A percentile compares a stretch with the other conserved stretches of the same genome.
Conservation (phyloP, 2,329 filamentous ascomycete genomes). For the Aspergillus fischeri region DNA sequence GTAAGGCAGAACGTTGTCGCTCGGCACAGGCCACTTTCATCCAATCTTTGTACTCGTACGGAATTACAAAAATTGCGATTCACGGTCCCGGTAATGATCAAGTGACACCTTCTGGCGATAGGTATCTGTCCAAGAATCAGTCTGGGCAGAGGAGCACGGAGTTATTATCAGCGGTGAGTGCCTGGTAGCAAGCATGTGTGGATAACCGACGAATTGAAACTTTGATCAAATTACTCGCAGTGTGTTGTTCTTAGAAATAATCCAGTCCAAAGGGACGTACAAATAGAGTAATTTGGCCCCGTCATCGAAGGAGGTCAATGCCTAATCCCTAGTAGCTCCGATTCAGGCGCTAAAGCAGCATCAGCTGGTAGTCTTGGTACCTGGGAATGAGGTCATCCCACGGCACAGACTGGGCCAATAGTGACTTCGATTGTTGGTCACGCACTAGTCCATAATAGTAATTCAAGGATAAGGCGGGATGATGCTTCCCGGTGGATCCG, state of each 20-base stretch:
- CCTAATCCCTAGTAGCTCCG: slow-evolving; percentile 5
- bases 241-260: not conserved
- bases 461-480: not conserved
- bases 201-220: not conserved
- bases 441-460: not conserved
- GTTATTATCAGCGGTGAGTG: not conserved
- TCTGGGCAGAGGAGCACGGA: not conserved
- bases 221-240: no score
- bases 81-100: not conserved
- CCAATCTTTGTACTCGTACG: not conserved
- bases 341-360: slow-evolving; percentile 11
- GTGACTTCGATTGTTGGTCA: slow-evolving; percentile 11
- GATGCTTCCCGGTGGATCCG: slow-evolving; percentile 12
- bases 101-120: not conserved
- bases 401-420: slow-evolving; percentile 7
- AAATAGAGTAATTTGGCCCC: not conserved
- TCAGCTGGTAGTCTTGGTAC: slow-evolving; percentile 13
- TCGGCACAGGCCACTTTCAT: not conserved
- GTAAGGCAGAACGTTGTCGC: not conserved
- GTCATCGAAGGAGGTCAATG: not conserved
- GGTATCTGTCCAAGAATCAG: not conserved
- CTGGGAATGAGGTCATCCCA: slow-evolving; percentile 18
- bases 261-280: not conserved
- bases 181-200: not conserved
- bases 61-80: not conserved